A percentile compares a stretch with the other conserved stretches of the same genome.
phyloP scores from a whole-genome alignment of 2,329 filamentous ascomycete genomes.

The Zymoseptoria passerinii region DNA sequence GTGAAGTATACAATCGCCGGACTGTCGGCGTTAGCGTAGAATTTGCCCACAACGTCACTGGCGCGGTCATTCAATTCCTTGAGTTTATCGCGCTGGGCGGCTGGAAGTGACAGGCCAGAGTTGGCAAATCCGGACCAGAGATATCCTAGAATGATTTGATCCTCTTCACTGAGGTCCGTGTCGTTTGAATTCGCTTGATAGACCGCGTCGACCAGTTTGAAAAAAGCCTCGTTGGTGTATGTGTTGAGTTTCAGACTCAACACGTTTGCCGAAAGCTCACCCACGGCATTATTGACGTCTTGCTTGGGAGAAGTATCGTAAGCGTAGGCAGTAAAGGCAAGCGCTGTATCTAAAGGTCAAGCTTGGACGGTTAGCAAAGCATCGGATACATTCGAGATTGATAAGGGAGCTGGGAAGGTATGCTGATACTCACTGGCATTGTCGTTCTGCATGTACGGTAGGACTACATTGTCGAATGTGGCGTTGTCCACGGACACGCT shows the following conservation, averaged over 20 bases:
- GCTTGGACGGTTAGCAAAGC: too few relatives aligned
- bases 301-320: conserved; percentile 38
- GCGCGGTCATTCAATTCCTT: neutral
- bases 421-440: conserved; percentile 27
- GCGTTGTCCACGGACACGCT: conserved; percentile 44
- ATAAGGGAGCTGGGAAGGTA: too few relatives aligned
- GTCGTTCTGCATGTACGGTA: conserved; percentile 58
- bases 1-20: neutral
- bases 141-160: conserved; percentile 60
- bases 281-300: conserved; percentile 37
- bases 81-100: neutral
- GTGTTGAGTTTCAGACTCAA: conserved; percentile 64
- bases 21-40: neutral
- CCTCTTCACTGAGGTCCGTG: conserved; percentile 56
- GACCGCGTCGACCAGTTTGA: conserved; percentile 46
- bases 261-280: conserved; percentile 37
- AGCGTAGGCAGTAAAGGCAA: conserved; percentile 37
- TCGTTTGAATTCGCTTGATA: conserved; percentile 37
- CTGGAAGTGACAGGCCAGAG: conserved; percentile 52
- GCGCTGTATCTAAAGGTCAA: conserved; percentile 1
- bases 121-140: conserved; percentile 64
- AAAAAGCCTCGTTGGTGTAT: conserved; percentile 70
- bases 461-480: conserved; percentile 46
- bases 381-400: too few relatives aligned
- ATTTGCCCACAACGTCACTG: neutral